Conservation (phyloP, 2,329 filamentous ascomycete genomes). For the Fusarium lateritium region DNA sequence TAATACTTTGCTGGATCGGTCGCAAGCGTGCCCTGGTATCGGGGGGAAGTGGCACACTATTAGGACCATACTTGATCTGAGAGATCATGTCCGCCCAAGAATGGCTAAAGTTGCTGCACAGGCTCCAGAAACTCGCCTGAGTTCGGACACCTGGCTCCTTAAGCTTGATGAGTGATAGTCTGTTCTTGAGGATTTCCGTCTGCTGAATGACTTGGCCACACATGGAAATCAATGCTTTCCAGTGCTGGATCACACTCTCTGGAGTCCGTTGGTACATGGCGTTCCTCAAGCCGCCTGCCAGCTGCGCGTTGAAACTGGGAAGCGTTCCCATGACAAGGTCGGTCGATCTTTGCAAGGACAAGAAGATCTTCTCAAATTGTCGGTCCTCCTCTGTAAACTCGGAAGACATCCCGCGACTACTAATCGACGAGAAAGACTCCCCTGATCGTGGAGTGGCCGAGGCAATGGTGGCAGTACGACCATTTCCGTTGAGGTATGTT, state of each 20-base stretch:
- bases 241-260: constrained; percentile 73
- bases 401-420: constrained; percentile 61
- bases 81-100: constrained; percentile 77
- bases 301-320: constrained; percentile 77
- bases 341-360: constrained; percentile 80
- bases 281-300: constrained; percentile 73
- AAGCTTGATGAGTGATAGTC: constrained; percentile 84
- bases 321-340: constrained; percentile 81
- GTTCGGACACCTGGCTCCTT: constrained; percentile 84
- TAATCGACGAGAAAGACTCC: constrained; percentile 79
- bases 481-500: constrained; percentile 64
- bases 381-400: constrained; percentile 84
- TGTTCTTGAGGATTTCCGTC: constrained; percentile 78
- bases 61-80: constrained; percentile 70
- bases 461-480: constrained; percentile 67
- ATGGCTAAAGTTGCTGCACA: constrained; percentile 82
- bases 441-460: constrained; percentile 84
- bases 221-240: constrained; percentile 79
- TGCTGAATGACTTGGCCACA: constrained; percentile 80
- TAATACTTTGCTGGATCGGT: constrained; percentile 85
- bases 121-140: constrained; percentile 73
- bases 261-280: constrained; percentile 73
- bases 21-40: constrained; percentile 82
- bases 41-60: constrained; percentile 67
- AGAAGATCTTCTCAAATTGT: constrained; percentile 85